These are phyloP conservation scores for Kodamaea alishanica DNA, from an alignment of 1,139 yeast genomes.

Conservation along the genomic window DNA sequence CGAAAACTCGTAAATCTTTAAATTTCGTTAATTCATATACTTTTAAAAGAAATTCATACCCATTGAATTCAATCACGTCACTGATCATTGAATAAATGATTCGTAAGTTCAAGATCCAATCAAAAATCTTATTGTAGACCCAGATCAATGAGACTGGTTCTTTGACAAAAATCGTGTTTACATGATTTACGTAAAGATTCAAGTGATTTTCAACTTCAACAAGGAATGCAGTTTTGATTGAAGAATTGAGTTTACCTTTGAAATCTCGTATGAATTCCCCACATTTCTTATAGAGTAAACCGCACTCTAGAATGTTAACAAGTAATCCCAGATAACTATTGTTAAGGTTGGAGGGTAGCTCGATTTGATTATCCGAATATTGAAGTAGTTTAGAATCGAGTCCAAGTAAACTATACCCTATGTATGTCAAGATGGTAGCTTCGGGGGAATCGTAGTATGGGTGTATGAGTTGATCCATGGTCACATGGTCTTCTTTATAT, in stretches of 20 bases:
- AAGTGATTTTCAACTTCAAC: slow-evolving; percentile 55
- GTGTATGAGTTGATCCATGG: slow-evolving; percentile 17
- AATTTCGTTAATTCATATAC: slow-evolving; percentile 51
- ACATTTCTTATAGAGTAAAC: slow-evolving; percentile 57
- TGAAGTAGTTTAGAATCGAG: slow-evolving; percentile 63
- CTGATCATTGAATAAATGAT: slow-evolving; percentile 45
- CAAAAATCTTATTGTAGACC: slow-evolving; percentile 45
- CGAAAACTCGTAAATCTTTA: slow-evolving; percentile 57
- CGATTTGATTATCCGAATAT: slow-evolving; percentile 32
- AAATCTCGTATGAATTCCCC: slow-evolving; percentile 27
- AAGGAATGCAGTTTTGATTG: slow-evolving; percentile 61
- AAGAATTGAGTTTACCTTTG: slow-evolving; percentile 35
- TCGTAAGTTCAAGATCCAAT: slow-evolving; percentile 54
- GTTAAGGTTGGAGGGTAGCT: slow-evolving; percentile 52
- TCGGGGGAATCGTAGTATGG: slow-evolving; percentile 45
- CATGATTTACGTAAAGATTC: slow-evolving; percentile 48
- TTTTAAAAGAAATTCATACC: slow-evolving; percentile 55
- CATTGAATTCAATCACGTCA: slow-evolving; percentile 35
- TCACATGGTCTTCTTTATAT: slow-evolving; percentile 3
- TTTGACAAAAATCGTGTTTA: slow-evolving; percentile 48
- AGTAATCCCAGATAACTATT: slow-evolving; percentile 58
- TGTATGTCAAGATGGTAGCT: slow-evolving; percentile 48
- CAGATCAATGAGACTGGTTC: slow-evolving; percentile 35
- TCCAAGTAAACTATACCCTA: slow-evolving; percentile 70
- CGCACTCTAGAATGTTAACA: slow-evolving; percentile 65